Evolutionary conservation across 1,139 yeast species (phyloP).

Genomic region (Saccharomyces hybrid): DNA sequence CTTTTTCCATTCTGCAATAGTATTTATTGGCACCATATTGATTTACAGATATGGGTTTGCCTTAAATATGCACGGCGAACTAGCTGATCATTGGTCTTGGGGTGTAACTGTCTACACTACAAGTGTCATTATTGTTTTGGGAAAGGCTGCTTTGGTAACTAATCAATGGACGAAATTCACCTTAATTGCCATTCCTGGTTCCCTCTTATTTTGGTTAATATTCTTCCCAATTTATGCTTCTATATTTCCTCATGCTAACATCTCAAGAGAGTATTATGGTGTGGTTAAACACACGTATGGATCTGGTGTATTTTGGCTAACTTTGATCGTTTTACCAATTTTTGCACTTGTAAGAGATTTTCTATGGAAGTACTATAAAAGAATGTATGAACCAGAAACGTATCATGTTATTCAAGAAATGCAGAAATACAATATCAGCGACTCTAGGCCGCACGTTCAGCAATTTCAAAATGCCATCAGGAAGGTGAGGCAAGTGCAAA

Average conservation of each 20-base stretch:
- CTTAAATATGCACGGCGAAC: constrained; percentile 51
- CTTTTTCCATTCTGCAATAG: constrained; percentile 83
- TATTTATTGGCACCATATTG: constrained; percentile 64
- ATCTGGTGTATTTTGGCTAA: constrained; percentile 77
- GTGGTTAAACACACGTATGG: constrained; percentile 71
- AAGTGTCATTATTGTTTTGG: constrained; percentile 80
- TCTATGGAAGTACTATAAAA: constrained; percentile 88
- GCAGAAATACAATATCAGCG: constrained; percentile 90
- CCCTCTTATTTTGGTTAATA: constrained; percentile 72
- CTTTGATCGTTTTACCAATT: constrained; percentile 62
- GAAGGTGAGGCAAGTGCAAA: constrained; percentile 93
- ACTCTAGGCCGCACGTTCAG: constrained; percentile 89
- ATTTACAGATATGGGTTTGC: constrained; percentile 65
- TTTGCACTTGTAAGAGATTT: constrained; percentile 81
- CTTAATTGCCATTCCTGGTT: constrained; percentile 88
- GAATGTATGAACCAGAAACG: constrained; percentile 84
- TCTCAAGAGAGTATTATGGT: constrained; percentile 80
- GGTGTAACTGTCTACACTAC: constrained; percentile 88
- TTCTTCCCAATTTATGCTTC: constrained; percentile 84
- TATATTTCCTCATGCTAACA: constrained; percentile 75
- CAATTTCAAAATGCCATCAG: constrained; percentile 96
- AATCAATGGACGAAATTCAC: constrained; percentile 96
- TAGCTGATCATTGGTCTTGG: constrained; percentile 93
- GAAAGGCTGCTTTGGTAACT: constrained; percentile 88
- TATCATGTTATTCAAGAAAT: constrained; percentile 95